Evolutionary conservation across 371 early-diverging fungal genomes (phyloP), one percentile per base, ranked within the genome.

Genomic region (Actinomucor elegans): DNA sequence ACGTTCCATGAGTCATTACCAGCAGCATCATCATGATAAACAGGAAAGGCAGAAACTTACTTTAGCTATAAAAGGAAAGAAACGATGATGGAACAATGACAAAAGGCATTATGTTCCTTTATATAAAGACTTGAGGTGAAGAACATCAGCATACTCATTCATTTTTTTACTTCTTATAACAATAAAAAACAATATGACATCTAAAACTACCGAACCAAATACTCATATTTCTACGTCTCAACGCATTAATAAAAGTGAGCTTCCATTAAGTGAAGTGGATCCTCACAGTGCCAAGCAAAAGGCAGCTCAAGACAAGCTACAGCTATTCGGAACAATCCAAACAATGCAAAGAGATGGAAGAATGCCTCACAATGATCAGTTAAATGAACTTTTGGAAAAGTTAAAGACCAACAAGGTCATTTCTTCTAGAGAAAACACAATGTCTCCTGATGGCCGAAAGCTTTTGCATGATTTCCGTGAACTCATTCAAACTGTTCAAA

Each of bases 281-380:
- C 57, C 61, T 4, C 40, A 53, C 2, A 50, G 57, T 4, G 63
- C 47, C 12, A 55, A 52, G 29, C 58, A 67, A 49, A 62, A 52
- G 35, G 48, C 55, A 2, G 41, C 62, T 24, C 61, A 64, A 48
- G 57, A 75, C 28, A 72, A 70, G 45, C 45, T 77, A 43, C 77
- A 78, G 58, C 34, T 81, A 26, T 56, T 80, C 45, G 73, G 72
- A 6, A 61, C 75, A 21, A 45, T 79, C 17, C 73, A 81, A 43
- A 81, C 82, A 0, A 45, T 84, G 29, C 47, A 50, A 21, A 61
- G 59, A 8, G 61, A 79, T 23, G 87, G 87, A 12, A 80, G 79
- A 44, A 60, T 87, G 47, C 87, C 87, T 14, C 83, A 75, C 33
- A 87, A 87, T 46, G 72, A 70, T 3, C 80, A 87, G 52, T 29